Evolutionary conservation across 2,329 filamentous ascomycete species (phyloP).

Genomic region (Juglanconis oblonga): DNA sequence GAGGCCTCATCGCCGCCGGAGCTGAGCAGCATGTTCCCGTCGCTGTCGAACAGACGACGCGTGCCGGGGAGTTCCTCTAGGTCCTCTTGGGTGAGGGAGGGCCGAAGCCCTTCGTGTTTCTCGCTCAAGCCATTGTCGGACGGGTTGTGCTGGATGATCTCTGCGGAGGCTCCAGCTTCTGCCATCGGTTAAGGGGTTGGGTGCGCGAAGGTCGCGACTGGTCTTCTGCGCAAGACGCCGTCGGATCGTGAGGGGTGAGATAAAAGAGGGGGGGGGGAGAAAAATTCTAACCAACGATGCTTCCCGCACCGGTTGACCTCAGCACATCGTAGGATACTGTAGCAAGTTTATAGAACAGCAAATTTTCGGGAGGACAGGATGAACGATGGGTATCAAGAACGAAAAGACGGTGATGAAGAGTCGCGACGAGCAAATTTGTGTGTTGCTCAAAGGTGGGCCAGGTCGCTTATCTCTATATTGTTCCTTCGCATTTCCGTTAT

Average conservation of each 20-base stretch:
- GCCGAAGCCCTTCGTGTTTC: slow-evolving; percentile 8
- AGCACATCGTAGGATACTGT: slow-evolving; percentile 16
- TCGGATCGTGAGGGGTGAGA: too few relatives aligned
- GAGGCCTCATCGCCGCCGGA: slow-evolving; percentile 14
- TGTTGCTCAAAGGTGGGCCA: neutral
- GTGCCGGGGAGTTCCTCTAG: slow-evolving; percentile 18
- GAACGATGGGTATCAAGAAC: neutral
- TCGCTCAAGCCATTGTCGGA: slow-evolving; percentile 14
- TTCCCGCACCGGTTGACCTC: slow-evolving; percentile 19
- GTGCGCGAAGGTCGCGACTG: slow-evolving; percentile 7
- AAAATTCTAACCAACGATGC: slow-evolving; percentile 8
- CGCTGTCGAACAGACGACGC: slow-evolving; percentile 17
- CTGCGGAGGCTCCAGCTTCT: slow-evolving; percentile 10
- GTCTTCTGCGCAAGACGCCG: neutral
- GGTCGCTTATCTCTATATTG: neutral
- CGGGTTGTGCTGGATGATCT: slow-evolving; percentile 10
- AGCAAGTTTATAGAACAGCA: neutral
- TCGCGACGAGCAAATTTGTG: neutral
- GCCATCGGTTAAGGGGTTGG: slow-evolving; percentile 16
- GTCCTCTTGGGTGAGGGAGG: slow-evolving; percentile 18
- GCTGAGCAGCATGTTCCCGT: slow-evolving; percentile 16
- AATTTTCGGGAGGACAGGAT: neutral
- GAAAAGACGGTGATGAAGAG: neutral
- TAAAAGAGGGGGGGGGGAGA: neutral
- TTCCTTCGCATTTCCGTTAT: neutral